Percentiles rank a stretch among this genome's conserved stretches.
Evolutionary conservation across 2,329 filamentous ascomycete genomes (phyloP).

Genomic region (Cytospora leucostoma): DNA sequence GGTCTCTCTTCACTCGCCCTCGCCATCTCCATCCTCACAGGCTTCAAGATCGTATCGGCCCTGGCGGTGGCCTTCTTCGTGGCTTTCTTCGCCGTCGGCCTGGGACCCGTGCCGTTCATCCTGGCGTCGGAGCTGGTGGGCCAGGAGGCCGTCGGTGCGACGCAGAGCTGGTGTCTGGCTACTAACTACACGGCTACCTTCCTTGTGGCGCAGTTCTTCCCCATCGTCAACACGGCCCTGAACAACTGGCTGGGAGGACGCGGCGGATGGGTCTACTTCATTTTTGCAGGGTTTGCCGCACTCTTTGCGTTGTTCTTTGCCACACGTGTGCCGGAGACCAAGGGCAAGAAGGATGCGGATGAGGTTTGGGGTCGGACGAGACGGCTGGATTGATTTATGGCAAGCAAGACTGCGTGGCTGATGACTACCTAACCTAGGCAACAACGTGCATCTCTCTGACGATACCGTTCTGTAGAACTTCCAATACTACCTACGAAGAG

Average conservation of each 20-base stretch:
- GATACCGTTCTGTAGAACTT: background rate
- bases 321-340: constrained; percentile 81
- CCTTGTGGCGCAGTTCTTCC: constrained; percentile 92
- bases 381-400: constrained; percentile 47
- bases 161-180: constrained; percentile 83
- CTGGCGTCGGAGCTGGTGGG: constrained; percentile 88
- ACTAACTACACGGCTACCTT: constrained; percentile 92
- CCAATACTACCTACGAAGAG: background rate
- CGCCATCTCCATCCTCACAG: constrained; percentile 75
- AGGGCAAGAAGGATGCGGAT: constrained; percentile 77
- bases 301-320: constrained; percentile 72
- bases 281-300: constrained; percentile 78
- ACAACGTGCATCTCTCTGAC: background rate
- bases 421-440: background rate
- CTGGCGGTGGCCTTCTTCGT: constrained; percentile 84
- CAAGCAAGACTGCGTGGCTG: background rate
- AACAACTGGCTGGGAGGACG: constrained; percentile 64
- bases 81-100: constrained; percentile 82
- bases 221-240: constrained; percentile 75
- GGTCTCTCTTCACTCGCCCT: constrained; percentile 75
- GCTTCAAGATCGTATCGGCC: constrained; percentile 74
- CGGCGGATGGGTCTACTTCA: constrained; percentile 79
- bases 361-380: constrained; percentile 84
- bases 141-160: constrained; percentile 85
- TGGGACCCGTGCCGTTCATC: constrained; percentile 94